Percentiles rank a stretch among this genome's conserved stretches.
Evolutionary conservation across 805 yeast species (phyloP).

Genomic region (Yarrowia sp.): DNA sequence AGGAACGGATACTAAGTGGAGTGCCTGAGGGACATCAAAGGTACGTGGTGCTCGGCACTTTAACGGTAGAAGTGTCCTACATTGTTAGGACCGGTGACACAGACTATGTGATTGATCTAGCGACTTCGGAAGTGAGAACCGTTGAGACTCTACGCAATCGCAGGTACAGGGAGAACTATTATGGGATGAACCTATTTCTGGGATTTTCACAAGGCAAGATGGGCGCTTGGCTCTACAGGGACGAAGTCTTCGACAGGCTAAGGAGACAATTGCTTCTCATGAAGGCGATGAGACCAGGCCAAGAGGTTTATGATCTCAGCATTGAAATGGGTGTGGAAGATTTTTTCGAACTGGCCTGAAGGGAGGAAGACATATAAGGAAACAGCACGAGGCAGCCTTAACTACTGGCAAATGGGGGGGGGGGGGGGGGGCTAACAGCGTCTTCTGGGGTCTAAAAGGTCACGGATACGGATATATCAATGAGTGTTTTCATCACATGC

Average conservation of each 20-base stretch:
- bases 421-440: no score
- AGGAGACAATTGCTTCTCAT: not conserved
- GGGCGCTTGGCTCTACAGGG: not conserved
- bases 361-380: not conserved
- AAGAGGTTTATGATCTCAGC: not conserved
- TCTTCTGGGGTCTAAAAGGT: no score
- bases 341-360: not conserved
- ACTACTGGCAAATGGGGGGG: no score
- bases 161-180: no score
- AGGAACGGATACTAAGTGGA: no score
- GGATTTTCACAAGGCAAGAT: not conserved
- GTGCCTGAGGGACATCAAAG: not conserved
- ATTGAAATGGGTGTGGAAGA: not conserved
- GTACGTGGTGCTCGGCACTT: not conserved
- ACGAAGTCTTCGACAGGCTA: not conserved
- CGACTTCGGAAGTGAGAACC: not conserved
- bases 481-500: no score
- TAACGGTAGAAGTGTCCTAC: no score
- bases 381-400: no score
- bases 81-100: not conserved
- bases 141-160: no score
- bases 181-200: not conserved
- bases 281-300: not conserved
- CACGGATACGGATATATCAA: no score
- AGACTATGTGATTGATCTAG: not conserved